Evolutionary conservation across 2,329 filamentous ascomycete species (phyloP).

Genomic region (Alternaria postmessia): DNA sequence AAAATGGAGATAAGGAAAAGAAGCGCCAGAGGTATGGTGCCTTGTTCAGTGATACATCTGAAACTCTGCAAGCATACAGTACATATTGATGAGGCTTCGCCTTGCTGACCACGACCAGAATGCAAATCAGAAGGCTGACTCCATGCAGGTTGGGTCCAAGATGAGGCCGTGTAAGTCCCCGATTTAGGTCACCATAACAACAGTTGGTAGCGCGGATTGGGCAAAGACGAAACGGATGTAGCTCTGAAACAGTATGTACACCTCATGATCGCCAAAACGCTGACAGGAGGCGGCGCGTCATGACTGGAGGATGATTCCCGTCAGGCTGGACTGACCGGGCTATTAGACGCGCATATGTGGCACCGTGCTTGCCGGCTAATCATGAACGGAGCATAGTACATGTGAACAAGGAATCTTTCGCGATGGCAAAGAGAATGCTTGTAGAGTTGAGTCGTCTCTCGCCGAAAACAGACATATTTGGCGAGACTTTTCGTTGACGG

Average conservation of each 20-base stretch:
- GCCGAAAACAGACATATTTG: background rate
- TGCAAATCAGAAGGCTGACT: constrained; percentile 28
- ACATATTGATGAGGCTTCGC: constrained; percentile 33
- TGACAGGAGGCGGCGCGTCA: constrained; percentile 15
- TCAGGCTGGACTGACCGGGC: constrained; percentile 8
- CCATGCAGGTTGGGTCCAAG: constrained; percentile 16
- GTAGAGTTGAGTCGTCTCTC: background rate
- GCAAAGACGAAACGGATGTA: constrained; percentile 10
- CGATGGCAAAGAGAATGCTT: background rate
- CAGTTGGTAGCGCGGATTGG: constrained; percentile 8
- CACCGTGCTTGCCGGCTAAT: constrained; percentile 1
- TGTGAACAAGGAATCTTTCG: background rate
- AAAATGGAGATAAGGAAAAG: constrained; percentile 15
- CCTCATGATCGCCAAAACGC: constrained; percentile 10
- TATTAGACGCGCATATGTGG: background rate
- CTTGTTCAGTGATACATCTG: constrained; percentile 15
- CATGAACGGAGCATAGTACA: background rate
- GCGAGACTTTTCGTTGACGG: background rate
- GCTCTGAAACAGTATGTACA: constrained; percentile 2
- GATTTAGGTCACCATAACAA: constrained; percentile 19
- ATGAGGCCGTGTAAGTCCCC: constrained; percentile 30
- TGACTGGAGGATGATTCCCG: constrained; percentile 8
- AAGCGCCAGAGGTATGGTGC: constrained; percentile 15
- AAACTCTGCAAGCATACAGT: constrained; percentile 28
- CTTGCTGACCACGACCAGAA: constrained; percentile 9